Percentiles rank a stretch among this genome's conserved stretches.
Conservation (phyloP, 202 grass and related monocot species). For the Schoenoplectus triqueter region DNA sequence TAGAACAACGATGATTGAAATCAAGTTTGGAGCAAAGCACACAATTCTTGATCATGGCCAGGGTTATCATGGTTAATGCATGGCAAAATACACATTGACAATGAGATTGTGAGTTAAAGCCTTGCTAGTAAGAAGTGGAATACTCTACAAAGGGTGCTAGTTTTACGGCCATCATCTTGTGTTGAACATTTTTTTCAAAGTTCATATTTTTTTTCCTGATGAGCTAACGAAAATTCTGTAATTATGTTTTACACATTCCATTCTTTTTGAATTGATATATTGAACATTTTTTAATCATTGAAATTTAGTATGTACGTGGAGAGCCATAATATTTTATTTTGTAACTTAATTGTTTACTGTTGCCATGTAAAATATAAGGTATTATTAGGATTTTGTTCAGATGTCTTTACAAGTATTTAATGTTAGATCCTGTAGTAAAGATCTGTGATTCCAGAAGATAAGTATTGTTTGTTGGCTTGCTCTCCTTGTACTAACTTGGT, state of each 20-base stretch:
- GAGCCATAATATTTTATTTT: not conserved
- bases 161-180: not conserved
- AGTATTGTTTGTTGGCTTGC: not conserved
- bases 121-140: conserved; percentile 6
- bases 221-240: not conserved
- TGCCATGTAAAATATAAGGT: not conserved
- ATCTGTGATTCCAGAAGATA: not conserved
- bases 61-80: not conserved
- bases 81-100: not conserved
- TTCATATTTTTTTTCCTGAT: conserved; percentile 16
- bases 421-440: not conserved
- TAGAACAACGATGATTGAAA: not conserved
- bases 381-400: not conserved
- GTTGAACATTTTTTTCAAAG: conserved; percentile 1
- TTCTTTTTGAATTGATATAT: conserved; percentile 12
- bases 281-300: conserved; percentile 12
- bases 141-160: not conserved
- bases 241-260: not conserved
- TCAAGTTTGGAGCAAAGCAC: not conserved
- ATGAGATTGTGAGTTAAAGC: not conserved
- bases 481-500: conserved; percentile 2
- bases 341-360: not conserved
- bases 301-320: conserved; percentile 13
- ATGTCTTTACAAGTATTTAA: not conserved
- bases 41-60: not conserved